Conservation (phyloP, 2,329 filamentous ascomycete genomes). For the Mycosphaerella arachidis region DNA sequence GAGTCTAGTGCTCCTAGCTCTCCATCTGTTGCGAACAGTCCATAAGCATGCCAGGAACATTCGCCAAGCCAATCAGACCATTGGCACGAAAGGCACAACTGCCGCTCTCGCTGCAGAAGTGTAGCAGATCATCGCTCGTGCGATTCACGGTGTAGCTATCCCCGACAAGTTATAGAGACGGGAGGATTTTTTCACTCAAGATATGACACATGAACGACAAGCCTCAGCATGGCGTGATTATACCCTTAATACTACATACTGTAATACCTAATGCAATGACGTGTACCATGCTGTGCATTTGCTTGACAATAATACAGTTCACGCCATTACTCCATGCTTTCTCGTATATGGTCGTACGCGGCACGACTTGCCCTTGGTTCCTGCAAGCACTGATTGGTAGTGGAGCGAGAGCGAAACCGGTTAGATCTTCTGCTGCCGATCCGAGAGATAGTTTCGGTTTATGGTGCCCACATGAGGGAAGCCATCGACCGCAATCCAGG, state of each 20-base stretch:
- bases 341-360: neutral
- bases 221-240: too few relatives aligned
- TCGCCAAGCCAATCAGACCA: neutral
- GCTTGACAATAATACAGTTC: too few relatives aligned
- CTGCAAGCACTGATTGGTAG: neutral
- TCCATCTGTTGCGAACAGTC: constrained; percentile 12
- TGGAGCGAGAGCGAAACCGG: neutral
- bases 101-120: neutral
- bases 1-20: constrained; percentile 35
- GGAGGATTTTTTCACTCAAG: too few relatives aligned
- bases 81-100: neutral
- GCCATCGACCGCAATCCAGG: neutral
- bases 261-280: too few relatives aligned
- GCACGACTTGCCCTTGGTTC: neutral
- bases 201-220: too few relatives aligned
- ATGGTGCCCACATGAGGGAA: neutral
- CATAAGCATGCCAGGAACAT: neutral
- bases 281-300: too few relatives aligned
- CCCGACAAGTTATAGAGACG: neutral
- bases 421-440: neutral
- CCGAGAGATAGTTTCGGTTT: neutral
- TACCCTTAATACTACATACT: too few relatives aligned
- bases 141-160: neutral
- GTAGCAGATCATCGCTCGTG: neutral
- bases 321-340: too few relatives aligned